Percentiles rank a stretch among this genome's conserved stretches.
Conservation (phyloP, 2,329 filamentous ascomycete species). For the Fusarium brachygibbosum region DNA sequence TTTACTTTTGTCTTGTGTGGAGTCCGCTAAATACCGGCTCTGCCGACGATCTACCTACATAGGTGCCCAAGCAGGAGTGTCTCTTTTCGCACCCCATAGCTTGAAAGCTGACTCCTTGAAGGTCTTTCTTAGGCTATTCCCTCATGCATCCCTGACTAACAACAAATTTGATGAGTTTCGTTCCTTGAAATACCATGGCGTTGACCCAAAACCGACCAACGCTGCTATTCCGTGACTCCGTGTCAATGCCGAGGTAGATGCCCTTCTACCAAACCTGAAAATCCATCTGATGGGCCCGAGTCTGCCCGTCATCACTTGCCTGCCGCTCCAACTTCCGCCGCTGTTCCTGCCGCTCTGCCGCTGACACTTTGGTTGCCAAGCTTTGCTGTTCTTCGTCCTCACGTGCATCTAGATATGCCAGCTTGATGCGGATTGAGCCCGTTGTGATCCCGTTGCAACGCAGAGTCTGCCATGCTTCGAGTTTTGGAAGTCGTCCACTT, state of each 20-base stretch:
- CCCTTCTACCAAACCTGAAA: constrained; percentile 46
- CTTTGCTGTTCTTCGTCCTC: constrained; percentile 43
- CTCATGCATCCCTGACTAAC: constrained; percentile 7
- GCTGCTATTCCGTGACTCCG: constrained; percentile 10
- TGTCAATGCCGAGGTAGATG: constrained; percentile 15
- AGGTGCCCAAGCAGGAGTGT: constrained; percentile 13
- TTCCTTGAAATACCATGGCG: constrained; percentile 13
- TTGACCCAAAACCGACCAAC: background rate
- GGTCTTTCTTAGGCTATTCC: background rate
- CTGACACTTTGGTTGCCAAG: constrained; percentile 35
- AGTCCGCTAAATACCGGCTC: constrained; percentile 33
- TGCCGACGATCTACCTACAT: constrained; percentile 11
- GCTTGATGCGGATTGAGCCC: constrained; percentile 38
- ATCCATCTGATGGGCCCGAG: constrained; percentile 45
- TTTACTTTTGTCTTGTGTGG: constrained; percentile 40
- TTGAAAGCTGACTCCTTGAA: background rate
- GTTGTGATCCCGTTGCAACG: constrained; percentile 36
- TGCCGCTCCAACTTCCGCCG: constrained; percentile 34
- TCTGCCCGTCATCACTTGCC: constrained; percentile 38
- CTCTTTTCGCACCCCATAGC: constrained; percentile 28
- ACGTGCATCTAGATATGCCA: constrained; percentile 38
- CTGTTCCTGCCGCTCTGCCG: constrained; percentile 34
- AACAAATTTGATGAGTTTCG: background rate
- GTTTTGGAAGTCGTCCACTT: constrained; percentile 36
- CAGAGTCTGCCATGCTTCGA: constrained; percentile 43